Percentiles rank a stretch among this genome's conserved stretches.
Evolutionary conservation across 305 asterid species (phyloP).

Genomic region (Rubia peregrina): DNA sequence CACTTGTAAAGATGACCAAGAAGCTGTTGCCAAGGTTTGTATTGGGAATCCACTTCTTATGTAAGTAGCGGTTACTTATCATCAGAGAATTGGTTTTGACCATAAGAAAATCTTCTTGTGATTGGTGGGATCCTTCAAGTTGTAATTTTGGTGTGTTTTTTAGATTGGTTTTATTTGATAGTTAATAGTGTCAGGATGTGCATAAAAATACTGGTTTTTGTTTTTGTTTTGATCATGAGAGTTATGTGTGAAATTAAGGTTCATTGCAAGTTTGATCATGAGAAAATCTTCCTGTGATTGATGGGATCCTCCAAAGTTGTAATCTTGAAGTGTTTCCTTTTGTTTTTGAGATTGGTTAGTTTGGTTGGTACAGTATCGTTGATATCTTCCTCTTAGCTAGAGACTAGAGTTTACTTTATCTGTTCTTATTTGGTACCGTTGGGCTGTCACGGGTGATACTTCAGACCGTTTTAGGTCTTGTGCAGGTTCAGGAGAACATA

Average conservation of each 20-base stretch:
- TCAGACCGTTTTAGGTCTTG: neutral
- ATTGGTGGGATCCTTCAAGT: neutral
- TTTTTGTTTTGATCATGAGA: no score
- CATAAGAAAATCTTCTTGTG: neutral
- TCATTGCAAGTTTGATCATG: neutral
- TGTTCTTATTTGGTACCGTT: neutral
- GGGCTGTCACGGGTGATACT: neutral
- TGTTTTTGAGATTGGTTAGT: neutral
- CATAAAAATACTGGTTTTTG: no score
- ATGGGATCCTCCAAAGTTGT: neutral
- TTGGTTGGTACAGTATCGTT: neutral
- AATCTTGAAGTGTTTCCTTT: neutral
- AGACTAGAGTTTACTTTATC: no score
- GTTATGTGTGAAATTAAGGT: no score
- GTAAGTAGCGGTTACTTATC: neutral
- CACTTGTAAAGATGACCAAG: constrained; percentile 68
- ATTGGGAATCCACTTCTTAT: neutral
- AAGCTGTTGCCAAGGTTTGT: constrained; percentile 54
- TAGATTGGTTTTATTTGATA: neutral
- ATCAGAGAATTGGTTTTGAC: neutral
- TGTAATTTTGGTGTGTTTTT: neutral
- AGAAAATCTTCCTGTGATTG: neutral
- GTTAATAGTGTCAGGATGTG: no score
- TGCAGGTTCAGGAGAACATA: neutral
- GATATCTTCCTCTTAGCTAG: neutral